Evolutionary conservation across 805 yeast species (phyloP).

Genomic region (Kregervanrija delftensis): DNA sequence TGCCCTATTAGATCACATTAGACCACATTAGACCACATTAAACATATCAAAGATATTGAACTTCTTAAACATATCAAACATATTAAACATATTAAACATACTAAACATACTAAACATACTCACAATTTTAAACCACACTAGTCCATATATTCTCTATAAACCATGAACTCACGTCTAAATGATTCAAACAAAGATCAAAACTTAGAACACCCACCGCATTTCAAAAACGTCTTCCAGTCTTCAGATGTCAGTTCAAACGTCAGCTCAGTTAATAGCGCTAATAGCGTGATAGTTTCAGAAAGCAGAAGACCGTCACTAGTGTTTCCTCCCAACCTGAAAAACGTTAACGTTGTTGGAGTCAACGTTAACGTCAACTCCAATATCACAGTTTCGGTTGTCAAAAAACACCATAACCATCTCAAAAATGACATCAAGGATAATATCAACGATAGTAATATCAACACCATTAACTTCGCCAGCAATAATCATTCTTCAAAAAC

Average conservation of each 20-base stretch:
- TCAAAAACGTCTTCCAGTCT: constrained; percentile 28
- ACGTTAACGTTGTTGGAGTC: constrained; percentile 12
- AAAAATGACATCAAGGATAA: neutral
- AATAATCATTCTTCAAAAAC: neutral
- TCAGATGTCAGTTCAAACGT: constrained; percentile 14
- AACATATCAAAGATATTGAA: no score
- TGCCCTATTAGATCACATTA: no score
- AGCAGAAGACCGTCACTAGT: constrained; percentile 24
- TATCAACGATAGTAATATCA: neutral
- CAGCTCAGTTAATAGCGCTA: constrained; percentile 6
- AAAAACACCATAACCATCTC: constrained; percentile 4
- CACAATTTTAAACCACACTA: no score
- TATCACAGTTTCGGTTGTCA: neutral
- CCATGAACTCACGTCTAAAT: constrained; percentile 34
- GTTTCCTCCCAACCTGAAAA: constrained; percentile 17
- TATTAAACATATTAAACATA: no score
- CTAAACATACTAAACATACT: no score
- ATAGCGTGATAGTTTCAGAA: constrained; percentile 18
- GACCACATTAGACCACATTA: no score
- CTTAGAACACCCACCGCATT: constrained; percentile 21
- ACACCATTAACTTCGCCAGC: neutral
- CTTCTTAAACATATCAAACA: no score
- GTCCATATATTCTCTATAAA: constrained; percentile 3
- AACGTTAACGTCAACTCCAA: constrained; percentile 1
- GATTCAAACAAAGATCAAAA: constrained; percentile 34